Evolutionary conservation across 257 asterid genomes (phyloP), one percentile per base, ranked within the genome.

Genomic region (Salvia hispanica): DNA sequence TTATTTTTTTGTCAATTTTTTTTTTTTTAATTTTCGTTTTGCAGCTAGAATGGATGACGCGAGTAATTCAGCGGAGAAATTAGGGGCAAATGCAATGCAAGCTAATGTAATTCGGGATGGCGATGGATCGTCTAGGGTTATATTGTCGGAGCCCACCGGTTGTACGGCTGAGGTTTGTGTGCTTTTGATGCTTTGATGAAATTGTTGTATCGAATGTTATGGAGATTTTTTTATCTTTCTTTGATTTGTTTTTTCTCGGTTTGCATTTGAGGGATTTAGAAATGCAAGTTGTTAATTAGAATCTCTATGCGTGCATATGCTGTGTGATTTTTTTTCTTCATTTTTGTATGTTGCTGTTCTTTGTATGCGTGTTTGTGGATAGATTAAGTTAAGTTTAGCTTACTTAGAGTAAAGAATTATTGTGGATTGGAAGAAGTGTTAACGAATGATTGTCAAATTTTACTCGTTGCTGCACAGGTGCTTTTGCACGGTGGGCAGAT

Each of bases 401-500:
- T 7, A 40, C 61, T 58, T 46, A 3, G 10, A 9, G 45, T 48
- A 15, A n/a, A 42, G 10, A 36, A 43, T 72, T 40, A n/a, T 50
- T 40, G 31, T 11, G 37, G 31, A 25, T 1, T 25, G 31, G 31
- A 25, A 25, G 31, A 25, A 60, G 70, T 25, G 3, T 25, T 0
- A 25, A 34, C 52, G 43, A 40, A 31, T 76, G 33, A 64, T 57
- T 53, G 16, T 12, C 9, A 37, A 2, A 2, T 40, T 58, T 52
- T 51, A 2, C 31, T 25, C 2, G 56, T 65, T 48, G 54, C 63
- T 58, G 79, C 45, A 18, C 83, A 88, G 96, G 95, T 90, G 70
- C 88, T 77, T 78, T 70, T 90, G 59, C 64, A 66, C 62, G 97
- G 97, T 28, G 96, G 86, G 16, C 97, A 84, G 75, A 86, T 90